Base-by-base conservation (phyloP, 345 rosid genomes). In the Ceriops tagal region DNA sequence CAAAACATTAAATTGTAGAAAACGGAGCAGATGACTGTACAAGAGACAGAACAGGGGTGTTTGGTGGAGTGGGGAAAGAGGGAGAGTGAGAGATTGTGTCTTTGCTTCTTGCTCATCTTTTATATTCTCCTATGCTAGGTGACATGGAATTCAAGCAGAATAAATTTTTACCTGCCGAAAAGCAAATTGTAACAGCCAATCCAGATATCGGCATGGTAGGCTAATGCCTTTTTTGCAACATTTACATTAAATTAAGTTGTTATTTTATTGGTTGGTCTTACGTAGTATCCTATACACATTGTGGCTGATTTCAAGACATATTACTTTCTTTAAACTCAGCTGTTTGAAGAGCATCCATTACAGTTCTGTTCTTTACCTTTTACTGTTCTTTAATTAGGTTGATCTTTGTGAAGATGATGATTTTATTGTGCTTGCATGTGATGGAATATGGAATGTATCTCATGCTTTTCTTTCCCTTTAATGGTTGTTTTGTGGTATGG, bases 391-490 rank as follows among this genome's bases (percentile, higher is more conserved):
- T 70, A 27, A 64, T 66, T 71, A 92, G 97, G 89, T 90, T 71
- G 97, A 92, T 78, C 96, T 95, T 64, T 88, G 97, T 55, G 97
- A 90, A 28, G 96, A 95, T 65, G 99, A 95, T 70, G 99, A 95
- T 53, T 92, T 95, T 75, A 60, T 92, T 61, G 92, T 95, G 73
- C 83, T 95, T 64, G 97, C 99, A 43, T 92, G 97, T 68, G 99
- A 95, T 76, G 99, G 99, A 77, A 83, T 95, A 81, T 95, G 99
- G 97, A 92, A 84, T 27, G 67, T 52, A 10, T 31, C 74, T 43
- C 37, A 28, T 58, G 46, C 75, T 61, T 75, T 65, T 68, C 49
- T 13, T 73, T 56, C 4, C 47, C 57, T 67, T 49, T 49, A 6
- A 8, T 47, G 59, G 58, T 53, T 39, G 15, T 8, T 27, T 56